phyloP scores from a whole-genome alignment of 2,329 filamentous ascomycete genomes.

The Aspergillus neotritici region DNA sequence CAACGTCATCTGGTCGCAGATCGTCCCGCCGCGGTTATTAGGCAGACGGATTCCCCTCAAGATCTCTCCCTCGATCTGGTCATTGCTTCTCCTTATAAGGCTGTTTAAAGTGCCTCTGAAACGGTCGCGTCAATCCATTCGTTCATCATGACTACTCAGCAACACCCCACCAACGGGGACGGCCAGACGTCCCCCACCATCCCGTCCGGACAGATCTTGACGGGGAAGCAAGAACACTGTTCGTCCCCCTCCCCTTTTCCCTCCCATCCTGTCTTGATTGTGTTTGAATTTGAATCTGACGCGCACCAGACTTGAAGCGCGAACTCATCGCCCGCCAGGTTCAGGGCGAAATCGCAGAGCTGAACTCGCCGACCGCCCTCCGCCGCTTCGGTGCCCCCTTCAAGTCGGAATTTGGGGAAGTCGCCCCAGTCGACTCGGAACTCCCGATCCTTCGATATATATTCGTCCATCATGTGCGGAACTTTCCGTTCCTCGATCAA shows the following conservation, averaged over 20 bases:
- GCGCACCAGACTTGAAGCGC: slow-evolving; percentile 75
- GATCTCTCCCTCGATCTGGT: slow-evolving; percentile 4
- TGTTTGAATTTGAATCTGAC: slow-evolving; percentile 9
- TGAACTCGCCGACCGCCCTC: slow-evolving; percentile 90
- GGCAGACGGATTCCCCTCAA: slow-evolving; percentile 28
- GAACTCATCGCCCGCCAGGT: slow-evolving; percentile 90
- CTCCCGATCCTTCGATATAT: slow-evolving; percentile 91
- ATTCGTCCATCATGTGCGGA: slow-evolving; percentile 95
- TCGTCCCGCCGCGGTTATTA: slow-evolving; percentile 11
- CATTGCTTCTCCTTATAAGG: slow-evolving; percentile 1
- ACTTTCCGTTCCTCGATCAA: slow-evolving; percentile 96
- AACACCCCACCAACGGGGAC: slow-evolving; percentile 1
- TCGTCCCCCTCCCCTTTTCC: slow-evolving; percentile 26
- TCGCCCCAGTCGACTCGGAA: slow-evolving; percentile 88
- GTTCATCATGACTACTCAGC: slow-evolving; percentile 10
- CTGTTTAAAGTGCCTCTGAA: slow-evolving; percentile 1
- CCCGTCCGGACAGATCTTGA: slow-evolving; percentile 60
- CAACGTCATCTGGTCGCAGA: slow-evolving; percentile 16
- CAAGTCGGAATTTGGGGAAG: slow-evolving; percentile 83
- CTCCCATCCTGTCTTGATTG: background rate
- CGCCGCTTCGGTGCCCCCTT: slow-evolving; percentile 95
- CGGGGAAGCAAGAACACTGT: slow-evolving; percentile 98
- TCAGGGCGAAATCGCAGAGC: slow-evolving; percentile 80
- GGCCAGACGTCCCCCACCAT: slow-evolving; percentile 26
- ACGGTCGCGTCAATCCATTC: slow-evolving; percentile 4